Conservation (phyloP, 2,329 filamentous ascomycete species). For the Ascochyta rabiei region DNA sequence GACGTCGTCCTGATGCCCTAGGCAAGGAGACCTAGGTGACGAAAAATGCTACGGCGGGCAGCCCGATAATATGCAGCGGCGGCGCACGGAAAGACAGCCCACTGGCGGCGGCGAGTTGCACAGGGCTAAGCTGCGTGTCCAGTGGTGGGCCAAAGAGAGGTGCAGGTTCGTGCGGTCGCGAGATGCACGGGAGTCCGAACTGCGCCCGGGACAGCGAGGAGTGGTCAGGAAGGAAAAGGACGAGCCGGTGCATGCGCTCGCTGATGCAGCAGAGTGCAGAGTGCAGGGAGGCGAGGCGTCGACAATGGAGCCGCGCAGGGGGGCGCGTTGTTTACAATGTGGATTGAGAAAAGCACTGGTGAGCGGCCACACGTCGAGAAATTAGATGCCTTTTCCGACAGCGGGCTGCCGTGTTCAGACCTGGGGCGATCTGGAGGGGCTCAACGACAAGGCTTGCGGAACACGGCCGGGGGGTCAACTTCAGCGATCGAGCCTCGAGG, state of each 20-base stretch:
- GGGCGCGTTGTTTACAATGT: constrained; percentile 16
- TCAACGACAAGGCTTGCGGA: constrained; percentile 15
- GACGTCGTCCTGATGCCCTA: constrained; percentile 34
- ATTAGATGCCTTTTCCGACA: constrained; percentile 35
- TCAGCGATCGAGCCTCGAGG: constrained; percentile 3
- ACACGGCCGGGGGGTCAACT: constrained; percentile 8
- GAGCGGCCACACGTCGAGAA: constrained; percentile 27
- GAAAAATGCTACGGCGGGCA: constrained; percentile 29
- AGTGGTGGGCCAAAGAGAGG: constrained; percentile 34
- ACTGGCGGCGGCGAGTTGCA: constrained; percentile 29
- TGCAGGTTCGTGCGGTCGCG: constrained; percentile 15
- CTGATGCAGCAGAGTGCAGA: constrained; percentile 26
- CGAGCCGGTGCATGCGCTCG: constrained; percentile 31
- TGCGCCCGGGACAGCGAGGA: constrained; percentile 26
- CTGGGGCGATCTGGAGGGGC: constrained; percentile 30
- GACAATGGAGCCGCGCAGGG: constrained; percentile 22
- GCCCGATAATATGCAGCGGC: constrained; percentile 45
- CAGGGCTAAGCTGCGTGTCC: constrained; percentile 16
- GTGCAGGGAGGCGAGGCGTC: constrained; percentile 20
- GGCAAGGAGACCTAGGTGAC: constrained; percentile 40
- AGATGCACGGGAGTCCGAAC: constrained; percentile 24
- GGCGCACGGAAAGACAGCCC: constrained; percentile 36
- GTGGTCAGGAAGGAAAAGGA: constrained; percentile 26
- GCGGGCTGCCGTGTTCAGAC: constrained; percentile 30
- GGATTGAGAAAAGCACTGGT: constrained; percentile 5